These are phyloP conservation scores for Candida nonsorbophila DNA, from an alignment of 805 yeast species.

Conservation along the genomic window DNA sequence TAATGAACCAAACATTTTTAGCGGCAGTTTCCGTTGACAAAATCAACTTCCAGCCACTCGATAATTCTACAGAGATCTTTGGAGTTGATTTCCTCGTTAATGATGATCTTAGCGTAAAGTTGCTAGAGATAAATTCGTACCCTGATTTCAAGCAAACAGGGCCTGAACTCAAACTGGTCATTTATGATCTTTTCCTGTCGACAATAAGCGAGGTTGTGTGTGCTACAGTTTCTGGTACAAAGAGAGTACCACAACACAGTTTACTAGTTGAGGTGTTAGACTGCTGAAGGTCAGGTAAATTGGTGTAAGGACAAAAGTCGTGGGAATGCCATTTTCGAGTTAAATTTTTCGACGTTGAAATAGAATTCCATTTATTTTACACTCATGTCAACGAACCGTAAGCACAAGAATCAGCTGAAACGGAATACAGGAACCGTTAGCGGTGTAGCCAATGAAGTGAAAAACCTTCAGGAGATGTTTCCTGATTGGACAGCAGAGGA, in stretches of 20 bases:
- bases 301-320: too few relatives aligned
- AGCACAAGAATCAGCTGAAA: constrained; percentile 44
- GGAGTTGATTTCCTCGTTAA: constrained; percentile 87
- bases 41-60: constrained; percentile 76
- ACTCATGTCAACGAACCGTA: constrained; percentile 29
- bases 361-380: too few relatives aligned
- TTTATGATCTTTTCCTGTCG: constrained; percentile 60
- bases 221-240: constrained; percentile 37
- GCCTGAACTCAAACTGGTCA: constrained; percentile 56
- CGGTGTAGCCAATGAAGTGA: constrained; percentile 22
- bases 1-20: constrained; percentile 64
- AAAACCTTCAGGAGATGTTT: constrained; percentile 77
- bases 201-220: constrained; percentile 44
- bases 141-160: constrained; percentile 99
- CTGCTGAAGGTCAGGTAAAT: neutral
- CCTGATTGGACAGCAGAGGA: constrained; percentile 94
- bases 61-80: constrained; percentile 78
- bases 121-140: constrained; percentile 86
- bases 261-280: constrained; percentile 35
- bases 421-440: constrained; percentile 13
- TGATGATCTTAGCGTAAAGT: constrained; percentile 43
- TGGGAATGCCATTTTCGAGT: too few relatives aligned
- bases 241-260: constrained; percentile 4
- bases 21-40: constrained; percentile 82
- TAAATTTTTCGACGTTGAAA: too few relatives aligned